Evolutionary conservation across 129 eudicot genomes (phyloP).

Genomic region (Flaveria brownii): DNA sequence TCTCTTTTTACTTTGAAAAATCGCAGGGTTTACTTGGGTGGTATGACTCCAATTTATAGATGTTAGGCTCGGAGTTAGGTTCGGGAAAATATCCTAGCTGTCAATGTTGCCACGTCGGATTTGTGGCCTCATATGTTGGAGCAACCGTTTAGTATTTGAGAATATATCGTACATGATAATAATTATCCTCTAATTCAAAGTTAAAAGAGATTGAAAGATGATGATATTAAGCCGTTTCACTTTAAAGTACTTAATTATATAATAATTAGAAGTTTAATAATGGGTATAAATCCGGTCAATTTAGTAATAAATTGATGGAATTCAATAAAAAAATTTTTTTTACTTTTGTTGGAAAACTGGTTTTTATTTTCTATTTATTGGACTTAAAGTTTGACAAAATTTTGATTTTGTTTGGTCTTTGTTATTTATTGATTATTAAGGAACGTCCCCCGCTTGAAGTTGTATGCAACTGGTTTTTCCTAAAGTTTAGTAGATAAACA

Average conservation of each 20-base stretch:
- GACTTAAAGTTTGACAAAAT: not conserved
- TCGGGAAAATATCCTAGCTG: constrained; percentile 19
- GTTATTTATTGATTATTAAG: too few species aligned
- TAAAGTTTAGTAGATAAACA: not conserved
- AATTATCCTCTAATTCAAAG: constrained; percentile 15
- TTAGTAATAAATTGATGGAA: not conserved
- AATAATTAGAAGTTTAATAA: not conserved
- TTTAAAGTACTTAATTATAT: not conserved
- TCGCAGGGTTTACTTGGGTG: constrained; percentile 19
- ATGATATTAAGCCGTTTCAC: constrained; percentile 27
- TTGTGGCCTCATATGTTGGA: constrained; percentile 9
- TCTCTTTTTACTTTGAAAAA: not conserved
- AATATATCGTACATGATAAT: constrained; percentile 30
- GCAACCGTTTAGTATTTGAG: constrained; percentile 31
- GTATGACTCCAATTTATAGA: constrained; percentile 25
- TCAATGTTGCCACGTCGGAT: constrained; percentile 31
- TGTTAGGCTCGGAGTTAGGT: constrained; percentile 16
- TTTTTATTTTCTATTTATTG: constrained; percentile 1
- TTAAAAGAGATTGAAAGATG: not conserved
- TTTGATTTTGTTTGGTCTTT: too few species aligned
- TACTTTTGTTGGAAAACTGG: not conserved
- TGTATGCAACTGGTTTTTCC: too few species aligned
- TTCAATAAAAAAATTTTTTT: not conserved
- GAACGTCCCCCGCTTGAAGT: too few species aligned
- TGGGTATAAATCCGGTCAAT: not conserved